Evolutionary conservation across 2,329 filamentous ascomycete genomes (phyloP).

Genomic region (Talaromyces sp.): DNA sequence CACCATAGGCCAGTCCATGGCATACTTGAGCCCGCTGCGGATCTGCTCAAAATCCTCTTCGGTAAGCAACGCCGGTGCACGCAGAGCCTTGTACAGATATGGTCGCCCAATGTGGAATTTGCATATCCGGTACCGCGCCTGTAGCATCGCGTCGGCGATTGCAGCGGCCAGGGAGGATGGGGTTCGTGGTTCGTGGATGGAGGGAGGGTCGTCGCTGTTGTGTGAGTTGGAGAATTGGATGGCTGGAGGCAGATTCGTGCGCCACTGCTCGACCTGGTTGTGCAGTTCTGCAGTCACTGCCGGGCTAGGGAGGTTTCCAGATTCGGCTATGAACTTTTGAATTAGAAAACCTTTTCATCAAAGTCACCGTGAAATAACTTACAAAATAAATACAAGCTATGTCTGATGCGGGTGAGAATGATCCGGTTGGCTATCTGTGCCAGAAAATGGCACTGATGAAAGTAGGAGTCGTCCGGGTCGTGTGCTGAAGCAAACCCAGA

Average conservation of each 20-base stretch:
- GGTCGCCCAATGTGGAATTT: constrained; percentile 37
- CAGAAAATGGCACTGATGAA: constrained; percentile 51
- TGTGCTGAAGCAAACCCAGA: constrained; percentile 24
- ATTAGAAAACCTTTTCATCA: constrained; percentile 4
- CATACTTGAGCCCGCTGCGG: constrained; percentile 31
- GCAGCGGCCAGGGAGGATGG: constrained; percentile 28
- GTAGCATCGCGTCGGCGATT: constrained; percentile 34
- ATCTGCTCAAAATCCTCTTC: constrained; percentile 37
- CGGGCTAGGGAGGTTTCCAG: constrained; percentile 41
- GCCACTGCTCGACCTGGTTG: constrained; percentile 54
- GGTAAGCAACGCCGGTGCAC: constrained; percentile 29
- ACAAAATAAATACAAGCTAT: constrained; percentile 47
- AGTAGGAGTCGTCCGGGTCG: constrained; percentile 49
- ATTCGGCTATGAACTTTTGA: constrained; percentile 24
- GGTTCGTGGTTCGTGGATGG: constrained; percentile 15
- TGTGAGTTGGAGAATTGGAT: constrained; percentile 41
- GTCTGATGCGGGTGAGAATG: constrained; percentile 49
- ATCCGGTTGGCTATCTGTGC: constrained; percentile 53
- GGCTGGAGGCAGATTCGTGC: constrained; percentile 43
- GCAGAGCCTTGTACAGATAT: constrained; percentile 40
- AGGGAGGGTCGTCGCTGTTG: constrained; percentile 15
- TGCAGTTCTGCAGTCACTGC: constrained; percentile 48
- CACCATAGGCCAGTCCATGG: constrained; percentile 38
- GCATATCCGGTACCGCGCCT: constrained; percentile 31
- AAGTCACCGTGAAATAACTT: constrained; percentile 8